Conservation (phyloP, 2,329 filamentous ascomycete species). For the Clarireedia monteithiana region DNA sequence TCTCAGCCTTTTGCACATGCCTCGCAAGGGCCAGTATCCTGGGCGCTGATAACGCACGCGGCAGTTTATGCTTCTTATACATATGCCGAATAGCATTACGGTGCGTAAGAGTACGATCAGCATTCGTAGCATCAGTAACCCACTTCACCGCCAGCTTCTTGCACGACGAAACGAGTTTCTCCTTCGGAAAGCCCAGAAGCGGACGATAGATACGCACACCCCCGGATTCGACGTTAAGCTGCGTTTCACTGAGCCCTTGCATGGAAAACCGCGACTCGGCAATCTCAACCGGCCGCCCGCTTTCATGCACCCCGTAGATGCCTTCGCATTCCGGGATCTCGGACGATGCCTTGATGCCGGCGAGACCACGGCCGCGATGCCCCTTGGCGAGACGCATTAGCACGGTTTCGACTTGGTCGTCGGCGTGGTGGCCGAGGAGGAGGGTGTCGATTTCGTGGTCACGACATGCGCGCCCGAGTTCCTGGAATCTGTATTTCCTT, state of each 20-base stretch:
- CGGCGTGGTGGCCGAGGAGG: conserved; percentile 77
- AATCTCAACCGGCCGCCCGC: conserved; percentile 35
- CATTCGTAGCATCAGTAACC: conserved; percentile 82
- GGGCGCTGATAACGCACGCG: conserved; percentile 58
- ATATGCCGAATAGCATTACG: conserved; percentile 76
- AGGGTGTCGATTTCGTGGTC: conserved; percentile 47
- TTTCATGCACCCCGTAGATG: conserved; percentile 62
- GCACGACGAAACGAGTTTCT: conserved; percentile 68
- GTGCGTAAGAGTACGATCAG: conserved; percentile 64
- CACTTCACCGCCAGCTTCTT: conserved; percentile 58
- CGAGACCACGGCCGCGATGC: conserved; percentile 61
- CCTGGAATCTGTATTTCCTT: conserved; percentile 64
- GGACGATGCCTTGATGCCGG: conserved; percentile 56
- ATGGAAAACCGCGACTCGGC: not conserved
- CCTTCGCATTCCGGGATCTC: conserved; percentile 81
- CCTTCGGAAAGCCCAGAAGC: conserved; percentile 63
- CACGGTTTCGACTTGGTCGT: conserved; percentile 88
- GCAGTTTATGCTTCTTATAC: conserved; percentile 50
- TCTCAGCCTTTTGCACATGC: conserved; percentile 37
- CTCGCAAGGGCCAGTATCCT: conserved; percentile 54
- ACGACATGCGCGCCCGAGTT: conserved; percentile 55
- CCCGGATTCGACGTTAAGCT: conserved; percentile 42
- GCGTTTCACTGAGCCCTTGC: not conserved
- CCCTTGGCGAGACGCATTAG: conserved; percentile 67
- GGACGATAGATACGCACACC: conserved; percentile 63